Evolutionary conservation across 768 basidiomycete species (phyloP).

Genomic region (Phlegmacium glaucopus): DNA sequence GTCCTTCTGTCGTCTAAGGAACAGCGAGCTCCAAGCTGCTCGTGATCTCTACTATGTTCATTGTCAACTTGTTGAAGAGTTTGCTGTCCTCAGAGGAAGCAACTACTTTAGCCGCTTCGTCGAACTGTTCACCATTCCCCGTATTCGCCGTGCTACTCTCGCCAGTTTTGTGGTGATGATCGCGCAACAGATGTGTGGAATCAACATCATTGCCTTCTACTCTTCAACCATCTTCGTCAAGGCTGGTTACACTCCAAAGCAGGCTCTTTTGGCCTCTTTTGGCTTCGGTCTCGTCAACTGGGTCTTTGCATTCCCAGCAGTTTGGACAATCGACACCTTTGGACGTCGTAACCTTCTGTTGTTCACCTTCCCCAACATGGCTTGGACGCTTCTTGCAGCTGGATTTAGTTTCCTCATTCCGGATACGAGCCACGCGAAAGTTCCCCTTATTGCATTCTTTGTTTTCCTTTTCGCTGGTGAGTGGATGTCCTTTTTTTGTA

Average conservation of each 20-base stretch:
- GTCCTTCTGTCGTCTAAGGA: constrained; percentile 65
- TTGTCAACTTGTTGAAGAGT: constrained; percentile 64
- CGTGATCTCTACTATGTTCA: constrained; percentile 79
- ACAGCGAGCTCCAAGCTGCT: constrained; percentile 71
- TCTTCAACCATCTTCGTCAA: constrained; percentile 69
- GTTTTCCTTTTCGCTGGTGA: constrained; percentile 41
- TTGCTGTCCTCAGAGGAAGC: constrained; percentile 49
- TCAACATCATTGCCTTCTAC: constrained; percentile 80
- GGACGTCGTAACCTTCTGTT: constrained; percentile 76
- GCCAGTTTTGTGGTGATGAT: constrained; percentile 59
- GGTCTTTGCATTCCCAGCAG: constrained; percentile 63
- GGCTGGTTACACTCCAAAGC: constrained; percentile 50
- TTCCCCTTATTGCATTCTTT: constrained; percentile 42
- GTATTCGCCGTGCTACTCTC: constrained; percentile 49
- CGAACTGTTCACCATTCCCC: constrained; percentile 75
- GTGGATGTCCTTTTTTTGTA: constrained; percentile 1
- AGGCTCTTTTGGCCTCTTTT: constrained; percentile 61
- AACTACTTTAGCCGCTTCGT: constrained; percentile 46
- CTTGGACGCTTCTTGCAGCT: constrained; percentile 67
- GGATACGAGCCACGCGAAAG: constrained; percentile 27
- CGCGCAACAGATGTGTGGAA: constrained; percentile 80
- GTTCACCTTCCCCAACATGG: constrained; percentile 82
- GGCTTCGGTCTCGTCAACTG: constrained; percentile 70
- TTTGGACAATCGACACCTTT: constrained; percentile 69
- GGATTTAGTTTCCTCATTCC: constrained; percentile 68